Evolutionary conservation across 129 eudicot genomes (phyloP).

Genomic region (Helichrysum umbraculigerum): DNA sequence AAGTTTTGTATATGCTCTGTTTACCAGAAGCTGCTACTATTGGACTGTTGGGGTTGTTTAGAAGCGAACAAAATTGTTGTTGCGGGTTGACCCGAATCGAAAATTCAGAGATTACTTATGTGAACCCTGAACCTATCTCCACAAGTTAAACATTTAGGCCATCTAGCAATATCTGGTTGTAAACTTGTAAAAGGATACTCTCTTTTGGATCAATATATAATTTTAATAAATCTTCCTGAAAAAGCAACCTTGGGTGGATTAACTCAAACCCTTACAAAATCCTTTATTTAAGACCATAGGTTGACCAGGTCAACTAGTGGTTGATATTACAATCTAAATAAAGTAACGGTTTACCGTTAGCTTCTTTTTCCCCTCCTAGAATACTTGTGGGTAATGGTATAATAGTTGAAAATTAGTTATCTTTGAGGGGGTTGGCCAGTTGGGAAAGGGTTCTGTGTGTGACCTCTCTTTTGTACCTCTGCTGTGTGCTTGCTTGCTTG

Average conservation of each 20-base stretch:
- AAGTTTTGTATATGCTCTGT: too few species aligned
- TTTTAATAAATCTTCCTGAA: neutral
- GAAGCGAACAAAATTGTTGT: too few species aligned
- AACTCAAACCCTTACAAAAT: neutral
- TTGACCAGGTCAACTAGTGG: conserved; percentile 2
- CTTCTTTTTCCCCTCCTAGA: neutral
- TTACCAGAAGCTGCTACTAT: too few species aligned
- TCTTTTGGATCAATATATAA: neutral
- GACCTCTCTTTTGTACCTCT: conserved; percentile 21
- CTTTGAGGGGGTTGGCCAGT: neutral
- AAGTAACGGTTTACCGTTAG: conserved; percentile 8
- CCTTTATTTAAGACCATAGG: too few species aligned
- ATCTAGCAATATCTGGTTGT: too few species aligned
- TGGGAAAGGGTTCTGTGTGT: neutral
- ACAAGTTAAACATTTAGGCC: too few species aligned
- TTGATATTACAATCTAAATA: neutral
- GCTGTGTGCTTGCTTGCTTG: conserved; percentile 16
- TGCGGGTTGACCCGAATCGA: too few species aligned
- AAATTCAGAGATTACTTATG: too few species aligned
- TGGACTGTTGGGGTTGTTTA: too few species aligned
- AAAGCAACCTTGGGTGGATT: neutral
- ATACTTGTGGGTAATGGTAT: neutral
- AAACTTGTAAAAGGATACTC: too few species aligned
- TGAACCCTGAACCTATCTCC: too few species aligned
- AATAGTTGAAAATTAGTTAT: neutral